Evolutionary conservation across 768 basidiomycete genomes (phyloP).

Genomic region (Podaxis mareebaensis): DNA sequence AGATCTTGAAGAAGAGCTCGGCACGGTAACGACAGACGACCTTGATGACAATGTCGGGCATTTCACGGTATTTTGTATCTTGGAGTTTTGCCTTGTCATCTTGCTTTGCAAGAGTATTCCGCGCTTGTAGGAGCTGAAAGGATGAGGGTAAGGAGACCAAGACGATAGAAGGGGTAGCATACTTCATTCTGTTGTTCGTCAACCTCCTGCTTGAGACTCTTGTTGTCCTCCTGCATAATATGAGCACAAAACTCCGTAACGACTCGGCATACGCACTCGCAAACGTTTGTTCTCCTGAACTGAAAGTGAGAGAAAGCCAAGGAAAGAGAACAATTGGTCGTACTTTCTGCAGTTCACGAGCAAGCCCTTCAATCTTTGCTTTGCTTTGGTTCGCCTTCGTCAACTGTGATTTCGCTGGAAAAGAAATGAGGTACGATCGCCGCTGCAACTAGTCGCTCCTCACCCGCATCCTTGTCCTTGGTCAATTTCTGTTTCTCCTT

Average conservation of each 20-base stretch:
- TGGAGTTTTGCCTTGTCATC: slow-evolving; percentile 77
- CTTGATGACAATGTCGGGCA: slow-evolving; percentile 89
- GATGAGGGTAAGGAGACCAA: slow-evolving; percentile 12
- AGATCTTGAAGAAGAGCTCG: slow-evolving; percentile 91
- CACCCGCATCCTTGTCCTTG: slow-evolving; percentile 91
- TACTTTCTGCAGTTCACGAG: slow-evolving; percentile 88
- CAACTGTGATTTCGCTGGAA: slow-evolving; percentile 74
- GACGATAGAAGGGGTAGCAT: slow-evolving; percentile 15
- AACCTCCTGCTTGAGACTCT: slow-evolving; percentile 75
- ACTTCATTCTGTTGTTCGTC: slow-evolving; percentile 88
- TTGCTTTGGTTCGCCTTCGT: slow-evolving; percentile 89
- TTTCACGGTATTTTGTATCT: slow-evolving; percentile 80
- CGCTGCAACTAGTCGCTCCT: slow-evolving; percentile 13
- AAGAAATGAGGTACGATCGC: neutral
- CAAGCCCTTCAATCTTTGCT: slow-evolving; percentile 87
- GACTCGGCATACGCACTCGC: slow-evolving; percentile 52
- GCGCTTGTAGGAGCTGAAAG: slow-evolving; percentile 73
- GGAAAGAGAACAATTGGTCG: slow-evolving; percentile 21
- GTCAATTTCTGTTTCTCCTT: slow-evolving; percentile 90
- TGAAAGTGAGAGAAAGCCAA: slow-evolving; percentile 13
- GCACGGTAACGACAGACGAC: slow-evolving; percentile 88
- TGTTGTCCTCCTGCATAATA: slow-evolving; percentile 74
- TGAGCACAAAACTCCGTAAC: slow-evolving; percentile 13
- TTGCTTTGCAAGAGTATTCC: slow-evolving; percentile 78
- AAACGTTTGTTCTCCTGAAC: slow-evolving; percentile 85